Percentiles rank a stretch among this genome's conserved stretches.
Evolutionary conservation across 768 basidiomycete species (phyloP).

Genomic region (Russula foetens): DNA sequence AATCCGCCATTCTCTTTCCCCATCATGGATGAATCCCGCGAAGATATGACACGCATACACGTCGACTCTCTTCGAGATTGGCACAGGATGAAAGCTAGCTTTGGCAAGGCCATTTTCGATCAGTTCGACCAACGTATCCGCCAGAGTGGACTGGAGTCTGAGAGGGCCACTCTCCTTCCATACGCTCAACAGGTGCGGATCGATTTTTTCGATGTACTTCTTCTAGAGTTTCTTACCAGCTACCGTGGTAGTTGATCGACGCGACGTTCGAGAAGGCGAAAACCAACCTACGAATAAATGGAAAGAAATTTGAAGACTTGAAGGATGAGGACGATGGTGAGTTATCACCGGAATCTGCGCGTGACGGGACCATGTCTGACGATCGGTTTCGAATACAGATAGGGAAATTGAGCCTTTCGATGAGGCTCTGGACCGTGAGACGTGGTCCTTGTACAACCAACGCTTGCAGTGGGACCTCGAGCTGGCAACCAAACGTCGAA

Average conservation of each 20-base stretch:
- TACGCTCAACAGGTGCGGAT: constrained; percentile 7
- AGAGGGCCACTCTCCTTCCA: constrained; percentile 3
- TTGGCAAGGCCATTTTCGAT: constrained; percentile 9
- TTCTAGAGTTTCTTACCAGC: neutral
- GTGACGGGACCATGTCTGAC: neutral
- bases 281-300: constrained; percentile 18
- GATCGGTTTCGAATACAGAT: constrained; percentile 28
- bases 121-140: constrained; percentile 10
- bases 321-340: constrained; percentile 11
- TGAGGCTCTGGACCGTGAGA: constrained; percentile 73
- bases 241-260: constrained; percentile 20
- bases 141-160: constrained; percentile 4
- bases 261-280: constrained; percentile 17
- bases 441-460: constrained; percentile 74
- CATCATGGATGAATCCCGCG: constrained; percentile 13
- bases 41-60: constrained; percentile 16
- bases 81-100: constrained; percentile 16
- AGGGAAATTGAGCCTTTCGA: constrained; percentile 62
- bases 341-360: neutral
- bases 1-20: too few relatives aligned
- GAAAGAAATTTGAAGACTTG: constrained; percentile 17
- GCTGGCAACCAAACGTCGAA: constrained; percentile 59
- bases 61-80: constrained; percentile 16
- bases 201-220: neutral
- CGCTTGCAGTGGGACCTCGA: constrained; percentile 67